Base-by-base conservation (phyloP, 2,329 filamentous ascomycete species). In the Ceratocystis eucalypticola region DNA sequence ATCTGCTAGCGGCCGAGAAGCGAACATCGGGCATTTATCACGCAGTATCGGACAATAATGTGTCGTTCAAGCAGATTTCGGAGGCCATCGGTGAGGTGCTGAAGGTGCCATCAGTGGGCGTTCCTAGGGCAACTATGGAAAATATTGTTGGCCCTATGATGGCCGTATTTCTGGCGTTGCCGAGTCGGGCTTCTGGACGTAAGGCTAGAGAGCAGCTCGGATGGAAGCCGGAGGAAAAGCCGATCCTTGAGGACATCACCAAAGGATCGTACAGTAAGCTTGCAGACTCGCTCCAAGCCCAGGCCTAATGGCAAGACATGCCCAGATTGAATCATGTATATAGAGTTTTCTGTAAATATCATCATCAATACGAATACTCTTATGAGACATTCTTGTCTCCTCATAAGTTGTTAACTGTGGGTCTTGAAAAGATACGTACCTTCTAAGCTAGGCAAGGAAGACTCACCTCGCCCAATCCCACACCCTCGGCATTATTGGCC, bases 181-280 rank as follows among this genome's bases (percentile, higher is more conserved):
- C 74, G 67, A 76, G 75, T 67, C 71, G 74, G 4, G 73, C 73
- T 4, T 74, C 73, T 2, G 73, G 71, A 61, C 70, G 66, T 28
- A 79, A 78, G 72, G 77, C 76, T 3, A 72, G 66, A 66, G 70
- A 70, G 55, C 71, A 74, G 71, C 69, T 79, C 63, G 76, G 74
- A 4, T 80, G 77, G 77, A 64, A 72, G 67, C 71, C 75, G 0
- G 70, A 70, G 48, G 73, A 71, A 61, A 67, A 70, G 45, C 72
- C 73, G 0, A 70, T 78, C 48, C 37, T 79, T 50, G 74, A 75
- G 45, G 76, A 78, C 15, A 64, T 68, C 28, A 65, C 46, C 70
- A 64, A 65, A 1, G 73, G 73, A 0, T 75, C 73, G 17, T 73
- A 74, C n/a, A 7, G 46, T 44, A 57, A 65, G 8, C 55, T 71